Evolutionary conservation across 2,329 filamentous ascomycete species (phyloP).

Genomic region (Aspergillus hiratsukae): DNA sequence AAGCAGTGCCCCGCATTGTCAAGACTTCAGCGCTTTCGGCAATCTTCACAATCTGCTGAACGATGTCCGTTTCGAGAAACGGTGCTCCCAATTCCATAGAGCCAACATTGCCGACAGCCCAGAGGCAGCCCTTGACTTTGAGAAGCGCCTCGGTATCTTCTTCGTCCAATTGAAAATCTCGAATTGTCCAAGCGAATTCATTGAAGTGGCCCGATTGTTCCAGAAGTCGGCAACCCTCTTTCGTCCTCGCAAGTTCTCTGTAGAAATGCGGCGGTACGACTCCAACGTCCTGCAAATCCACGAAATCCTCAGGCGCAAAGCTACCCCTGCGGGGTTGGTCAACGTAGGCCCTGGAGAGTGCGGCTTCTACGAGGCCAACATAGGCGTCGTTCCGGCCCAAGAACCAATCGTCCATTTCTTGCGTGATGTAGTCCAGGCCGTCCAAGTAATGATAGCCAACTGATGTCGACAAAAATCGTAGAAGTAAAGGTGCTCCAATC

Average conservation of each 20-base stretch:
- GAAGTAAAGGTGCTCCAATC: slow-evolving; percentile 85
- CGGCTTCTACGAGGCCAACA: slow-evolving; percentile 91
- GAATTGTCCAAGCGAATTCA: slow-evolving; percentile 85
- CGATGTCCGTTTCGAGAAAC: slow-evolving; percentile 85
- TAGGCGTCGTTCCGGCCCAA: slow-evolving; percentile 95
- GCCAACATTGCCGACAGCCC: slow-evolving; percentile 96
- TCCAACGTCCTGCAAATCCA: slow-evolving; percentile 55
- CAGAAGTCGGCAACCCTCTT: slow-evolving; percentile 84
- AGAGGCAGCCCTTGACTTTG: slow-evolving; percentile 94
- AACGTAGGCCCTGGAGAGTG: slow-evolving; percentile 75
- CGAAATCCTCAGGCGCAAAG: slow-evolving; percentile 51
- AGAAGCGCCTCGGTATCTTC: slow-evolving; percentile 80
- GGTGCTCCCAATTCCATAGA: slow-evolving; percentile 96
- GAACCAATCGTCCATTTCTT: slow-evolving; percentile 99
- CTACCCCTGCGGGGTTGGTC: slow-evolving; percentile 48
- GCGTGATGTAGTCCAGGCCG: slow-evolving; percentile 95
- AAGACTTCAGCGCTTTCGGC: slow-evolving; percentile 84
- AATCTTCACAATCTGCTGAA: slow-evolving; percentile 80
- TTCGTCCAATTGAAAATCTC: slow-evolving; percentile 77
- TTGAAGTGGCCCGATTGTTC: slow-evolving; percentile 94
- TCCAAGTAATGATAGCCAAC: slow-evolving; percentile 97
- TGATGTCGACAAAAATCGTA: slow-evolving; percentile 91
- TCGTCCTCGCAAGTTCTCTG: slow-evolving; percentile 84
- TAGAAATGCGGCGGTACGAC: slow-evolving; percentile 96
- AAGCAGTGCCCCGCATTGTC: slow-evolving; percentile 90